Evolutionary conservation across 352 stramenopile species (phyloP), one percentile per base, ranked within the genome.

Genomic region (Phytophthora brassicae): DNA sequence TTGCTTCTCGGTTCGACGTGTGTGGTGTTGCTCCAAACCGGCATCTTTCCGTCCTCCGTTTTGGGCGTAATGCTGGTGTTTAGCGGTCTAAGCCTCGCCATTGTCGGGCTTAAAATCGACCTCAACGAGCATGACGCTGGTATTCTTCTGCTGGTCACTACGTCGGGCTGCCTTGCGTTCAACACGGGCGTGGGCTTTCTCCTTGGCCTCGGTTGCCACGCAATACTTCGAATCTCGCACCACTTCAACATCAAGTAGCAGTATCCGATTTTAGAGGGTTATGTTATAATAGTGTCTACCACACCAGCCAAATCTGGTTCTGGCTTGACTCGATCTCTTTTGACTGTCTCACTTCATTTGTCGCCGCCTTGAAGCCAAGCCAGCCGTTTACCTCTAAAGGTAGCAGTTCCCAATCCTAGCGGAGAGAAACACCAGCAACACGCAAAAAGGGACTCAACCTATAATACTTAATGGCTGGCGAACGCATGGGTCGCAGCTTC

Each of bases 1-100:
- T 60, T 98, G 22, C 78, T 97, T 16, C 88, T 98, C 29, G 90
- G 90, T 36, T 86, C 80, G 9, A 83, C 79, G 57, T 86, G 74
- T 24, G 74, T 89, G n/a, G 59, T 64, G 39, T 58, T 88, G 46
- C 66, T 88, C 13, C 78, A 85, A 38, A 77, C 66, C 3, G 78
- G 78, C 28, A 75, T 88, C 52, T 88, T 88, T 52, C 78, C 78
- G 19, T 56, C 72, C 14, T 88, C 72, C 5, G 78, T 83, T 41
- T 68, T 88, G 23, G 78, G 78, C 22, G 78, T 88, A 23, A 69
- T 86, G 63, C 64, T 88, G 58, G 72, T 86, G 41, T 86, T 88
- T 58, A 81, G 71, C 23, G 78, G 78, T 13, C 46, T 86, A 17
- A 84, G 68, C 23, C 70, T 88, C 53, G 71, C 75, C 3, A 54